phyloP scores from a whole-genome alignment of 495 filamentous ascomycete genomes.

The Jackrogersella minutella region DNA sequence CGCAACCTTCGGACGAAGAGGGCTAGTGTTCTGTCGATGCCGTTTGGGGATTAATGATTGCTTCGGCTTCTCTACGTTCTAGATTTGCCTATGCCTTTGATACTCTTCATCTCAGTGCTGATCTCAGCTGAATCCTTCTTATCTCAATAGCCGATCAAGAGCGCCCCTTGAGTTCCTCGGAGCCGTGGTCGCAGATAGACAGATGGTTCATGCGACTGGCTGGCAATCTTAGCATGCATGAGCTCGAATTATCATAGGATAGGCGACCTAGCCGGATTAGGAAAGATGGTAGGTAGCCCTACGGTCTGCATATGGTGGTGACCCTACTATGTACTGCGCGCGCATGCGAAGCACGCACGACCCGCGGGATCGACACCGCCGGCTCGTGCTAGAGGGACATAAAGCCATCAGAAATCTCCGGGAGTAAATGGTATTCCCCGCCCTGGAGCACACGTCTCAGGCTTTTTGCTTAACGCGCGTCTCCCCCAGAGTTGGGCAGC shows the following conservation, averaged over 20 bases:
- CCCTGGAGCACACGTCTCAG: conserved; percentile 20
- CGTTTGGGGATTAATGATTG: conserved; percentile 4
- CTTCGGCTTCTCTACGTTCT: conserved; percentile 16
- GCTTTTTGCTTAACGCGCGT: conserved; percentile 32
- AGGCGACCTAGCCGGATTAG: conserved; percentile 25
- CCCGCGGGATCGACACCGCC: conserved; percentile 30
- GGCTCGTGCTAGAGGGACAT: conserved; percentile 28
- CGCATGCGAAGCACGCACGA: conserved; percentile 23
- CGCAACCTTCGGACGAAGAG: background rate
- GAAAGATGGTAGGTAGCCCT: conserved; percentile 37
- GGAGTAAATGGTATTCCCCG: conserved; percentile 27
- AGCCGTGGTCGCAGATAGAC: conserved; percentile 27
- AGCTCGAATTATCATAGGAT: conserved; percentile 13
- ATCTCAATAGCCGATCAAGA: conserved; percentile 15
- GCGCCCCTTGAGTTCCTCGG: conserved; percentile 11
- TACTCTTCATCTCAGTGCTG: conserved; percentile 13
- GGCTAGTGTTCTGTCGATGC: conserved; percentile 2
- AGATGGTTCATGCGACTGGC: conserved; percentile 24
- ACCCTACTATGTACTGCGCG: conserved; percentile 36
- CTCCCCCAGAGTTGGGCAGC: conserved; percentile 18
- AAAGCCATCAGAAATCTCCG: conserved; percentile 28
- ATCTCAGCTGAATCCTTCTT: conserved; percentile 16
- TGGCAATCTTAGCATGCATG: conserved; percentile 15
- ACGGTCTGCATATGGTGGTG: conserved; percentile 35
- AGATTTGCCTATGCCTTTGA: background rate